Base-by-base conservation (phyloP, 768 basidiomycete genomes). In the Dictyophora rubrovolvata region DNA sequence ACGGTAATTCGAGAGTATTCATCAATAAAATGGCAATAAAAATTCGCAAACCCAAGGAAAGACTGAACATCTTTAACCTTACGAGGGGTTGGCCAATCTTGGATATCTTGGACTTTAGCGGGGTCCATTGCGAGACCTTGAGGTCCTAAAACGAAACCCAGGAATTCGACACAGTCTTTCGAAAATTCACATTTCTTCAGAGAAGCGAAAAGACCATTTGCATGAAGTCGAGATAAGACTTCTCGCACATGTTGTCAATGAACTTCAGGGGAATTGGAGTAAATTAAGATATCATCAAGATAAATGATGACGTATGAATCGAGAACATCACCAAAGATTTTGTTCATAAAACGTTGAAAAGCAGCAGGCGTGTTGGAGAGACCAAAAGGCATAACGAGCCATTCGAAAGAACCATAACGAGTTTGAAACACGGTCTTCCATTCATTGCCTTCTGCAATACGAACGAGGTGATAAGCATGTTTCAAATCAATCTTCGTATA, bases 241-340 rank as follows among this genome's bases (percentile, higher is more conserved):
- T 74, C 71, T 33, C 76, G 69, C 59, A 55, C 54, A 47, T 55
- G 54, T 21, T 20, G 2, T 1, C 8, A 5, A 46, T 55, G 54
- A 17, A 10, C 4, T 33, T 55, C 35, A 10, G 5, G 8, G 12
- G 14, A 17, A 17, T 46, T 8, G 46, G 76, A 77, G 59, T 72
- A 79, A 20, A 78, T 74, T 10, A 79, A 68, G 59, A 77, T 75
- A 63, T 77, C 69, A 56, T 77, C 73, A 1, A 78, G 58, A 64
- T 78, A 79, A 48, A 79, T 71, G 23, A 78, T 67, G 55, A 69
- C 70, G 49, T 67, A 66, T 20, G 73, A 59, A 49, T 73, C 74
- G 35, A 79, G 59, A 9, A 71, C 57, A 36, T 76, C 71, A 20
- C 16, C 16, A 20, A 54, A 54, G 23, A 54, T 54, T 3, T 54